Conservation (phyloP, 305 asterid species). For the Fraxinus dipetala region DNA sequence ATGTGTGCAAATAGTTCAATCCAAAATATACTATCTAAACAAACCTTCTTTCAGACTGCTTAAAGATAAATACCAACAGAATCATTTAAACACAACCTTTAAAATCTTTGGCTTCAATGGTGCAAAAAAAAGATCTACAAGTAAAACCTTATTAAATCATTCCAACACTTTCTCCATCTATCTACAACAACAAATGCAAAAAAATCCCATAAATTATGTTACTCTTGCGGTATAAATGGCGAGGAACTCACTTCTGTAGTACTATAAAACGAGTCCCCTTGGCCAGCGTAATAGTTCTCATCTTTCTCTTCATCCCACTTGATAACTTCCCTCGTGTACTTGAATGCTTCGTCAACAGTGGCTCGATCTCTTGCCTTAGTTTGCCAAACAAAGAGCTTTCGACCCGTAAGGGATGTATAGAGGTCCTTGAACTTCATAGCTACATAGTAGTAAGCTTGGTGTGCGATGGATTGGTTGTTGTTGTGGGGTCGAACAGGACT, state of each 20-base stretch:
- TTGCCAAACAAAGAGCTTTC: conserved; percentile 87
- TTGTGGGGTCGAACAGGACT: conserved; percentile 63
- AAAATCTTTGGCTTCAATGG: background rate
- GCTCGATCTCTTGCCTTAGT: conserved; percentile 69
- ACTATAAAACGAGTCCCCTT: conserved; percentile 86
- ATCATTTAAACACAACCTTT: background rate
- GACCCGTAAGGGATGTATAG: conserved; percentile 58
- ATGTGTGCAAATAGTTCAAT: no score
- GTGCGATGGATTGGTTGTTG: conserved; percentile 76
- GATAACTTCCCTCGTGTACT: conserved; percentile 76
- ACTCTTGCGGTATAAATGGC: conserved; percentile 45
- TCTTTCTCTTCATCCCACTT: conserved; percentile 94
- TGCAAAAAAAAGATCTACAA: background rate
- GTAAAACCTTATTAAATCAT: background rate
- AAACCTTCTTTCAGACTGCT: background rate
- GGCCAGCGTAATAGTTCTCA: conserved; percentile 48
- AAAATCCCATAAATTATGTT: background rate
- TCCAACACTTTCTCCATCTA: background rate
- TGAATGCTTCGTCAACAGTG: conserved; percentile 81
- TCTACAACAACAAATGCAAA: background rate
- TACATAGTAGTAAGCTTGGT: conserved; percentile 79
- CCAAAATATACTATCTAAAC: background rate
- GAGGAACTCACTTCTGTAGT: conserved; percentile 79
- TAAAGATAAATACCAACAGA: background rate
- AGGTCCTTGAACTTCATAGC: conserved; percentile 94